These are phyloP conservation scores for Selaginella moellendorffii DNA, from an alignment of 75 land plant genomes.

Conservation along the genomic window DNA sequence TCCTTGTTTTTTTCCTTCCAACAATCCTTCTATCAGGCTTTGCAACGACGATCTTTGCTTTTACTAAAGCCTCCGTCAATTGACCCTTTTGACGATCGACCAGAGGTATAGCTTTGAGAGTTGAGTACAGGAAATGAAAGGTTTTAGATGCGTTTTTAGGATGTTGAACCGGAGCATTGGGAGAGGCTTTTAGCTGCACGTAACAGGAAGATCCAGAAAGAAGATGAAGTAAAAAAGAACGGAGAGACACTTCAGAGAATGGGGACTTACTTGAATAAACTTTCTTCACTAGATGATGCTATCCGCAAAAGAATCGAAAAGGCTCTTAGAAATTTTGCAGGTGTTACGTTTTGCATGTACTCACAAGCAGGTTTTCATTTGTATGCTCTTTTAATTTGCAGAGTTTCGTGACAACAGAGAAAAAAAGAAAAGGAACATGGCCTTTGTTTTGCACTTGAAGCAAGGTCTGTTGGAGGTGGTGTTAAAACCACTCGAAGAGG, in stretches of 20 bases:
- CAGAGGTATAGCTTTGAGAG: conserved; percentile 10
- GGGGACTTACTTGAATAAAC: conserved; percentile 16
- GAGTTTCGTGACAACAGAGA: conserved; percentile 25
- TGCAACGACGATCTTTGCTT: not conserved
- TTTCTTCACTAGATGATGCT: conserved; percentile 13
- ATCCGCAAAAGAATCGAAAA: conserved; percentile 21
- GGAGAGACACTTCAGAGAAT: conserved; percentile 12
- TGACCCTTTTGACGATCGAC: conserved; percentile 18
- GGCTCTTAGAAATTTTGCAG: conserved; percentile 14
- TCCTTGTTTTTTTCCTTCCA: too few species aligned
- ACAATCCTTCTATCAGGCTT: too few species aligned
- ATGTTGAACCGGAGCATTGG: conserved; percentile 21
- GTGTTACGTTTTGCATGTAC: conserved; percentile 1
- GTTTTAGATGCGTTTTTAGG: conserved; percentile 7
- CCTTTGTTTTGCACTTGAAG: conserved; percentile 13
- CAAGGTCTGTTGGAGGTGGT: conserved; percentile 21
- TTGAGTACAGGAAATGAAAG: not conserved
- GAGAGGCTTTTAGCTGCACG: conserved; percentile 18
- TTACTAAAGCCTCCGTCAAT: not conserved
- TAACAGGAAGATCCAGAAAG: conserved; percentile 17
- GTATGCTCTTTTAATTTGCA: not conserved
- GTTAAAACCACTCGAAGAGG: conserved; percentile 22
- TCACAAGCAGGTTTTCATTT: not conserved
- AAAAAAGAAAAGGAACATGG: conserved; percentile 17
- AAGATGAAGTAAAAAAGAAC: conserved; percentile 14